Conservation (phyloP, 169 alveolate genomes). For the Toxoplasma gondii region DNA sequence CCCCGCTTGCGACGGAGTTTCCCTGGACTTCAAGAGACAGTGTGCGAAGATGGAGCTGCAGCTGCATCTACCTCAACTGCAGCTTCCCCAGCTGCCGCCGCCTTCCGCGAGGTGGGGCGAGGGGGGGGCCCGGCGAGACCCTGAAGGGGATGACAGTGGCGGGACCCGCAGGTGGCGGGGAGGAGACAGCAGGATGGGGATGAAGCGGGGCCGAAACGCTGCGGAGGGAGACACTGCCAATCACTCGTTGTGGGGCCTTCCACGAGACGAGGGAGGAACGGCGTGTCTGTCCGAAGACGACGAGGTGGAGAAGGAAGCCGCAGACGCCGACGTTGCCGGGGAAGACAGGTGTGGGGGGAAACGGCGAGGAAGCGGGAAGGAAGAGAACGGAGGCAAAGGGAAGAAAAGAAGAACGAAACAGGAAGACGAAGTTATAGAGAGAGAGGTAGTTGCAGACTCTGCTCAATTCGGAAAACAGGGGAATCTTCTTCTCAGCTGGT, state of each 20-base stretch:
- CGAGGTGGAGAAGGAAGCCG: background rate
- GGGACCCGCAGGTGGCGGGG: background rate
- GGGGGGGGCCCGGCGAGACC: background rate
- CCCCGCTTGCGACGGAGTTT: background rate
- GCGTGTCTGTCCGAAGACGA: background rate
- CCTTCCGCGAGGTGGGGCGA: background rate
- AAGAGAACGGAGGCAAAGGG: background rate
- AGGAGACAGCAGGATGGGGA: background rate
- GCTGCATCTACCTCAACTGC: constrained; percentile 44
- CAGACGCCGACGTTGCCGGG: background rate
- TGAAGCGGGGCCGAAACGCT: background rate
- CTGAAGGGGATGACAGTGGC: background rate
- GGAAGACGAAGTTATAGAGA: background rate
- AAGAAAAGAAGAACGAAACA: background rate
- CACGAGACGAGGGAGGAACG: background rate
- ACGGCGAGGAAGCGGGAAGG: background rate
- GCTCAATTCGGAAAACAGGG: background rate
- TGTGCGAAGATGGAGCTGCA: constrained; percentile 36
- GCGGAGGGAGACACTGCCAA: background rate
- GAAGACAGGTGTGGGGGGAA: background rate
- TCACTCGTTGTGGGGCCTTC: background rate
- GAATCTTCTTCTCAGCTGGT: background rate
- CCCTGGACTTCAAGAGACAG: constrained; percentile 29
- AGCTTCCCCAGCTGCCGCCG: constrained; percentile 45
- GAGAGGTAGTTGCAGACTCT: background rate